Evolutionary conservation across 371 early-diverging fungal species (phyloP), one percentile per base, ranked within the genome.

Genomic region (Zancudomyces culisetae): DNA sequence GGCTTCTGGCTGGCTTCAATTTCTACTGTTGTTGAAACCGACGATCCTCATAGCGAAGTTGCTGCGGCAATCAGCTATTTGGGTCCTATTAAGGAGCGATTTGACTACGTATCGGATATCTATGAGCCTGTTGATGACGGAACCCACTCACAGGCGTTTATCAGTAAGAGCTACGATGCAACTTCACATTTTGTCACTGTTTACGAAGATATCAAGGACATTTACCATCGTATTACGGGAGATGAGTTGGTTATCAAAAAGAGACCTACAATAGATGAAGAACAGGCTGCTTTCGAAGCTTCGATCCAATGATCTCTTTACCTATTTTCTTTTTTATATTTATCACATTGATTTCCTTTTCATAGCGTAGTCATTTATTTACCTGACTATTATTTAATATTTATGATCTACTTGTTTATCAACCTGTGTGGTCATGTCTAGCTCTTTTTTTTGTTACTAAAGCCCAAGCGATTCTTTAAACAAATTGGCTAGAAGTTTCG

Each of bases 141-240:
- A 45, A 71, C 63, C n/a, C 60, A 65, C 12, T 87, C 88, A 53
- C 75, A 85, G 56, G 78, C 91, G 42, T 98, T 83, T 65, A 74
- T 97, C 45, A 82, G 92, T 46, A 84, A 83, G 59, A 87, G 87
- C 39, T 98, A 95, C 61, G 98, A 99, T 75, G 95, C 98, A 30
- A 90, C 98, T 3, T 85, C 90, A 21, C 96, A 98, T 78, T 97
- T 98, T 78, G 99, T 94, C 69, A 87, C 95, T 48, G 87, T 94
- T 23, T 95, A 88, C 64, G 82, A 85, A 49, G 98, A 98, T 68
- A 90, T 97, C 55, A 87, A 90, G 74, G 75, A 77, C 58, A 70
- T 98, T 41, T 98, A 94, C 70, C 76, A 78, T 67, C 79, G 95
- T 50, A 72, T 87, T 53, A 91, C 90, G 6, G 97, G 96, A 47